Evolutionary conservation across 208 protist species (phyloP).

Genomic region (Porcisia hertigi): DNA sequence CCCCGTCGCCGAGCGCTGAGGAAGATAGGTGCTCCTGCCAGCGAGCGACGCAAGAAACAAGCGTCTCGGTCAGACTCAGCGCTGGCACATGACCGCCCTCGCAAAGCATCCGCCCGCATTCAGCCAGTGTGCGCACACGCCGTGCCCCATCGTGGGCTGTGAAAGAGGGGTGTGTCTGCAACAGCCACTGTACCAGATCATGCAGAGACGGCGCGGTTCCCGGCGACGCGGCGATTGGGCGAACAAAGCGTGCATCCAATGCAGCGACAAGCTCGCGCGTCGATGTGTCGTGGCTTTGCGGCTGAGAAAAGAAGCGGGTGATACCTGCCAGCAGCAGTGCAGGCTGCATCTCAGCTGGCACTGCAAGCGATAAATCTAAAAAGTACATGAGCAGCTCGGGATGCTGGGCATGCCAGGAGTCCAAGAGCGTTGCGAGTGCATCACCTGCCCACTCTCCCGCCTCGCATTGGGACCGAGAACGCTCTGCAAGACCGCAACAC

Average conservation of each 20-base stretch:
- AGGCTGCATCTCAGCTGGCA: slow-evolving; percentile 28
- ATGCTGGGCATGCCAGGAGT: slow-evolving; percentile 33
- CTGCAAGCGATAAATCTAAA: slow-evolving; percentile 18
- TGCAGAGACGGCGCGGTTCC: slow-evolving; percentile 9
- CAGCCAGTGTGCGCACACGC: slow-evolving; percentile 36
- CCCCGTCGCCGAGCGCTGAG: slow-evolving; percentile 12
- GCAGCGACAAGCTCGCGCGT: slow-evolving; percentile 7
- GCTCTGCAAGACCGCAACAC: slow-evolving; percentile 1
- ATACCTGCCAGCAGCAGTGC: slow-evolving; percentile 18
- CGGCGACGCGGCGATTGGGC: slow-evolving; percentile 8
- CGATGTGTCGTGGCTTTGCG: slow-evolving; percentile 12
- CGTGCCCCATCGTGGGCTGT: slow-evolving; percentile 18
- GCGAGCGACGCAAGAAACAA: slow-evolving; percentile 30
- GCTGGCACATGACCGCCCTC: slow-evolving; percentile 15
- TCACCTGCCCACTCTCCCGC: slow-evolving; percentile 6
- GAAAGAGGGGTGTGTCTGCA: slow-evolving; percentile 30
- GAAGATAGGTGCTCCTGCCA: slow-evolving; percentile 32
- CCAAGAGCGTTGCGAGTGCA: slow-evolving; percentile 32
- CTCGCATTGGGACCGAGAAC: slow-evolving; percentile 12
- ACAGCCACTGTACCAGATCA: slow-evolving; percentile 27
- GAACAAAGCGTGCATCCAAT: slow-evolving; percentile 7
- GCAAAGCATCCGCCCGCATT: slow-evolving; percentile 32
- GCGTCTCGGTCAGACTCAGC: slow-evolving; percentile 19
- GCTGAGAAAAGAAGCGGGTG: slow-evolving; percentile 21
- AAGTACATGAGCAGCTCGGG: slow-evolving; percentile 28